Evolutionary conservation across 139 green algal genomes (phyloP).

Genomic region (Chlamydomonas sp.): DNA sequence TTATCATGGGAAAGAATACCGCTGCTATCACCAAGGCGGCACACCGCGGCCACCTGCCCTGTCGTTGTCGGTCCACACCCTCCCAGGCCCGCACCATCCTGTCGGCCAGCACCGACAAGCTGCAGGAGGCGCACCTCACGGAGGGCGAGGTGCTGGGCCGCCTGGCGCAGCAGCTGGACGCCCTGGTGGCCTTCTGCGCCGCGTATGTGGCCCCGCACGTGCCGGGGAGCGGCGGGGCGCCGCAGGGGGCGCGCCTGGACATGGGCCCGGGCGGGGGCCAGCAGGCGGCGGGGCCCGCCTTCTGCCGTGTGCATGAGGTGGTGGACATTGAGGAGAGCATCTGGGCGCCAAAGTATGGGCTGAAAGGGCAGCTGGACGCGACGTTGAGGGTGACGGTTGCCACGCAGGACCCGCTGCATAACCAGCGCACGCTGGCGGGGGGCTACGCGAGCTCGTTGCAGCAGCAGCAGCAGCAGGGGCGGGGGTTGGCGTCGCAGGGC

Average conservation of each 20-base stretch:
- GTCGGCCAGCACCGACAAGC: conserved; percentile 47
- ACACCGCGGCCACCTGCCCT: no score
- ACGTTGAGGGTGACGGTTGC: conserved; percentile 62
- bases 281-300: conserved; percentile 10
- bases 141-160: conserved; percentile 50
- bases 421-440: not conserved
- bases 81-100: conserved; percentile 40
- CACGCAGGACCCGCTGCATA: not conserved
- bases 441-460: not conserved
- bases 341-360: conserved; percentile 86
- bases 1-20: no score
- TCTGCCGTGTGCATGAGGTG: conserved; percentile 64
- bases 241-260: not conserved
- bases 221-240: not conserved
- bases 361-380: conserved; percentile 95
- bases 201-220: conserved; percentile 34
- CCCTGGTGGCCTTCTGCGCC: conserved; percentile 34
- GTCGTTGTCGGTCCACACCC: not conserved
- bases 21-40: no score
- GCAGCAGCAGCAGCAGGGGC: conserved; percentile 1
- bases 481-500: not conserved
- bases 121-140: conserved; percentile 71
- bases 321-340: conserved; percentile 96
- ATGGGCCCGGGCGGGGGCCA: no score
- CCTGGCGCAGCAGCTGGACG: conserved; percentile 37